Evolutionary conservation across 495 filamentous ascomycete species (phyloP).

Genomic region (Hyaloscypha hepaticicola): DNA sequence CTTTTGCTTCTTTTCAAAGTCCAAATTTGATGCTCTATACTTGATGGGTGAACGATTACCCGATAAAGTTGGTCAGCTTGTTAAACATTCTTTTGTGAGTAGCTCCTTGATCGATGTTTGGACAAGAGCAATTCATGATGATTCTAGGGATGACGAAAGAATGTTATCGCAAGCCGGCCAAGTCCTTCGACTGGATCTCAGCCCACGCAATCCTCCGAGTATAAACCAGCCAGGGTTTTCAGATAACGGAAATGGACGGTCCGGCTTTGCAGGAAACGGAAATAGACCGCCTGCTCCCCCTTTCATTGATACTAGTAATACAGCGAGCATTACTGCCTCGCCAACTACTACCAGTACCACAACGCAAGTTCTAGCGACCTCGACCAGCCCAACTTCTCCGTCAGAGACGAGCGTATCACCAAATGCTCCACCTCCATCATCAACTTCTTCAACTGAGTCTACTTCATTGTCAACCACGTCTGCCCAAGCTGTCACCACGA

Average conservation of each 20-base stretch:
- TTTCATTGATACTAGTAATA: too few species aligned
- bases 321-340: too few species aligned
- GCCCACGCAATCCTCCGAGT: background rate
- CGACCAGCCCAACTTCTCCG: background rate
- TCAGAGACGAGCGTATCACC: background rate
- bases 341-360: background rate
- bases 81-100: too few species aligned
- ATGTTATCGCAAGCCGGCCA: background rate
- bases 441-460: background rate
- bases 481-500: background rate
- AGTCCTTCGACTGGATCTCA: background rate
- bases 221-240: background rate
- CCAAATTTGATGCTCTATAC: too few species aligned
- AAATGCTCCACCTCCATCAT: background rate
- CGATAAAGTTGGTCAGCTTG: too few species aligned
- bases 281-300: background rate
- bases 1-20: too few species aligned
- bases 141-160: too few species aligned
- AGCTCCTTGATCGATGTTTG: too few species aligned
- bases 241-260: background rate
- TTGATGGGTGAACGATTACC: too few species aligned
- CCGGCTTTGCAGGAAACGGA: background rate
- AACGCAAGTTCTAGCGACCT: background rate
- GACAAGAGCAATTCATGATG: too few species aligned
- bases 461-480: background rate